Evolutionary conservation across 208 protist species (phyloP).

Genomic region (Acanthamoeba healyi): DNA sequence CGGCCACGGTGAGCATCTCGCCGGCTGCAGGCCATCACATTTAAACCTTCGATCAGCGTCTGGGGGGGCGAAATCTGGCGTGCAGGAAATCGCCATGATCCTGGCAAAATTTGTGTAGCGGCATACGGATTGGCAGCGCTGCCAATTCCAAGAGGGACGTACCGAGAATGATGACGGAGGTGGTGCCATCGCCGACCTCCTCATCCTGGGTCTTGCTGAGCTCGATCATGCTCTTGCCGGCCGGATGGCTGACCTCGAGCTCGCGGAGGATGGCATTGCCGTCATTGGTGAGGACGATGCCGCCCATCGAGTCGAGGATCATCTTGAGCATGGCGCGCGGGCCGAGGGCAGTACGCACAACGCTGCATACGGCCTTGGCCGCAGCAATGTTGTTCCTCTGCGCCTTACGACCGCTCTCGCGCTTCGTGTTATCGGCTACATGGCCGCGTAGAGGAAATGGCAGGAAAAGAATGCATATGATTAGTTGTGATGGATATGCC

Average conservation of each 20-base stretch:
- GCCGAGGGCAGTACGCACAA: constrained; percentile 99
- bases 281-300: constrained; percentile 99
- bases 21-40: too few species aligned
- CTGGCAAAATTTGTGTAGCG: not conserved
- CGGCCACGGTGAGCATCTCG: constrained; percentile 97
- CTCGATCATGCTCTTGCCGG: constrained; percentile 99
- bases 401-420: constrained; percentile 97
- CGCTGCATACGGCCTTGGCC: constrained; percentile 98
- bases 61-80: too few species aligned
- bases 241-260: constrained; percentile 99
- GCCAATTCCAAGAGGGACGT: not conserved
- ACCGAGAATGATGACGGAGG: constrained; percentile 98
- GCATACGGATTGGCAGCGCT: not conserved
- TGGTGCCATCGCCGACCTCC: constrained; percentile 99
- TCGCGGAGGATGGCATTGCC: constrained; percentile 99
- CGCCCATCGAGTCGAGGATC: constrained; percentile 99
- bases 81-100: too few species aligned
- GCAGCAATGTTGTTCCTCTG: constrained; percentile 99
- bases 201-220: constrained; percentile 99
- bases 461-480: too few species aligned
- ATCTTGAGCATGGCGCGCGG: constrained; percentile 99
- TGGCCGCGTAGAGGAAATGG: too few species aligned
- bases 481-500: too few species aligned
- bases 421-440: constrained; percentile 96
- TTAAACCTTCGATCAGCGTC: too few species aligned